phyloP scores from a whole-genome alignment of 2,329 filamentous ascomycete species.

The Didymella keratinophila region DNA sequence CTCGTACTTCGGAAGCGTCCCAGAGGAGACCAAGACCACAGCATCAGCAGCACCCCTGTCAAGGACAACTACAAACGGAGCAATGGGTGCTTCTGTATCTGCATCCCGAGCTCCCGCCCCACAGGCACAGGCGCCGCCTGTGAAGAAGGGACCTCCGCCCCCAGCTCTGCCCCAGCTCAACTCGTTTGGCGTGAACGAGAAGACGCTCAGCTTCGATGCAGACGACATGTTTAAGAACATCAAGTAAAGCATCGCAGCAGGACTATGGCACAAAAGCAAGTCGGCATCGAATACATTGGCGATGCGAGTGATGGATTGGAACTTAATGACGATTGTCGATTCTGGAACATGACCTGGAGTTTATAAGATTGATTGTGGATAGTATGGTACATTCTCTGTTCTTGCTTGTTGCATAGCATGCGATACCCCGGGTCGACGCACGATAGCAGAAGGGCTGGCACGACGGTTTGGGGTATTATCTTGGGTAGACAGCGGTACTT shows the following conservation, averaged over 20 bases:
- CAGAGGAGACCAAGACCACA: constrained; percentile 43
- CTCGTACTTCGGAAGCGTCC: constrained; percentile 44
- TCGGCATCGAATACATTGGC: constrained; percentile 22
- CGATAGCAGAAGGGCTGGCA: constrained; percentile 28
- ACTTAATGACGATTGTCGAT: constrained; percentile 44
- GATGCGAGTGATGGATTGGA: constrained; percentile 40
- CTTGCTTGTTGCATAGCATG: constrained; percentile 45
- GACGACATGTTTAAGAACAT: constrained; percentile 54
- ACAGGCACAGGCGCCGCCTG: constrained; percentile 19
- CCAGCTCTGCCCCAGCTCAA: constrained; percentile 51
- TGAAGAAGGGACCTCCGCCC: constrained; percentile 50
- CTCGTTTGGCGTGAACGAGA: constrained; percentile 47
- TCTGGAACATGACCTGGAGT: constrained; percentile 38
- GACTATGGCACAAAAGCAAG: neutral
- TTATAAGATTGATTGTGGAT: constrained; percentile 34
- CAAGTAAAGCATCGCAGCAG: constrained; percentile 33
- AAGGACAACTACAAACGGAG: constrained; percentile 26
- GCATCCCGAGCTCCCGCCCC: neutral
- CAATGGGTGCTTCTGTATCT: constrained; percentile 25
- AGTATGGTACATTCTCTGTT: constrained; percentile 30
- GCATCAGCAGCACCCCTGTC: constrained; percentile 13
- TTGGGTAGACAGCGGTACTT: constrained; percentile 26
- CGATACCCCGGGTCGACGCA: constrained; percentile 49
- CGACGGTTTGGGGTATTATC: constrained; percentile 26
- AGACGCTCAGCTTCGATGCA: constrained; percentile 43